Evolutionary conservation across 768 basidiomycete genomes (phyloP), one percentile per base, ranked within the genome.

Genomic region (Pulveroboletus sp.): DNA sequence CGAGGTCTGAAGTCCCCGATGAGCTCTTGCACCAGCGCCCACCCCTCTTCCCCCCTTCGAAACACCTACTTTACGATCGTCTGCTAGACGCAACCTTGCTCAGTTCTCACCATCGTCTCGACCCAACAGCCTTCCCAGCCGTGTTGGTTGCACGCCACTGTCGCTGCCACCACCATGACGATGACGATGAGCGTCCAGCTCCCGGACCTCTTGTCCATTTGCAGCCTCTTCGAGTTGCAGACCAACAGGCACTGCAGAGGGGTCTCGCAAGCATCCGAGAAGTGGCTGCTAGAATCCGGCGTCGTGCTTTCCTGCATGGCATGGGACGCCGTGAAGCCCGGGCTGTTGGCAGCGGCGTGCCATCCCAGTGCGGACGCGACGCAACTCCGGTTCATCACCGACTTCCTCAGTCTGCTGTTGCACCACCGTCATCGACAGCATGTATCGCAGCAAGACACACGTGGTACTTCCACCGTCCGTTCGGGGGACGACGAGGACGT

Each of bases 291-390:
- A 8, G 61, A 57, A 24, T 54, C 49, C 3, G 64, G 62, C 7
- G 30, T 68, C 37, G 18, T 31, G 1, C 57, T 67, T 39, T 42
- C 52, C 30, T 55, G 60, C 18, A 52, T 54, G 55, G 17, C 52
- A 1, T 68, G 66, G 66, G 43, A 49, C 9, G 56, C 42, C 27
- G 60, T 67, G 41, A 77, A 75, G 51, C 60, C 71, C 5, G 82
- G 81, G 1, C 66, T 86, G 21, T 71, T 83, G 27, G 80, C 79
- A 1, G 71, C 80, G 2, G 71, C 83, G 2, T 82, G 81, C 57
- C 78, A 79, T 56, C 83, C 85, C 8, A 74, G 67, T 2, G 79
- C 76, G 55, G 83, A 84, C 57, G 65, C 69, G 8, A 67, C 80
- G 0, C 84, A 85, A 60, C 66, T 86, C 21, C 67, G 71, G 30